Evolutionary conservation across 2,329 filamentous ascomycete species (phyloP).

Genomic region (Claviceps monticola): DNA sequence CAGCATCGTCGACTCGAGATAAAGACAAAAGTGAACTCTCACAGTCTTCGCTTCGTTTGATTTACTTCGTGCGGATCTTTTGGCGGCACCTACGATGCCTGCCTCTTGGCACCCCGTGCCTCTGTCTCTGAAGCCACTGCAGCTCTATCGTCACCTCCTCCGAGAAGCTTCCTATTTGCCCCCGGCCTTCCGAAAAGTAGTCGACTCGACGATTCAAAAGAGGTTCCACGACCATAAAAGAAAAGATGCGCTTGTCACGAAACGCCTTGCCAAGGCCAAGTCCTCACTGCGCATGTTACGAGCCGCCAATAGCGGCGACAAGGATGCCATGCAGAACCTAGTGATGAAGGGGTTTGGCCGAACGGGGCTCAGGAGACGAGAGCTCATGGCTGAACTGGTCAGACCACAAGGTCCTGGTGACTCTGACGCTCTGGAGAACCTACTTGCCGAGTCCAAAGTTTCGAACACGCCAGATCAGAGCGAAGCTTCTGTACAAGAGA

Average conservation of each 20-base stretch:
- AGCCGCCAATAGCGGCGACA: slow-evolving; percentile 38
- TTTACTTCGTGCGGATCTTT: no score
- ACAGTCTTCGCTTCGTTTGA: no score
- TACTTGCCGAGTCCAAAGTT: slow-evolving; percentile 9
- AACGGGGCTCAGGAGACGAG: slow-evolving; percentile 34
- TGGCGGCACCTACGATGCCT: slow-evolving; percentile 13
- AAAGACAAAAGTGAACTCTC: no score
- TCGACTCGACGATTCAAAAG: slow-evolving; percentile 27
- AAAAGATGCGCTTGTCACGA: slow-evolving; percentile 14
- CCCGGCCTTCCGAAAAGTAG: slow-evolving; percentile 30
- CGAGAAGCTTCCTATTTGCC: slow-evolving; percentile 49
- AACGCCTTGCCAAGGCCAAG: slow-evolving; percentile 27
- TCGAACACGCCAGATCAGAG: neutral
- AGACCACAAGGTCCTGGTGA: slow-evolving; percentile 22
- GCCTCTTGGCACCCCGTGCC: slow-evolving; percentile 14
- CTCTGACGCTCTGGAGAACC: slow-evolving; percentile 25
- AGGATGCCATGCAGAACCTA: slow-evolving; percentile 31
- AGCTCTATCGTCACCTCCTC: slow-evolving; percentile 44
- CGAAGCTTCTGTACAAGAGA: no score
- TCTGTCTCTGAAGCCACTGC: slow-evolving; percentile 13
- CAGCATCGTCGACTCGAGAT: no score
- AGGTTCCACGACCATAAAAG: slow-evolving; percentile 30
- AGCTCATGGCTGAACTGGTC: slow-evolving; percentile 29
- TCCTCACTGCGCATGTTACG: slow-evolving; percentile 33
- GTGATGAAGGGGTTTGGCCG: slow-evolving; percentile 39